A percentile compares a stretch with the other conserved stretches of the same genome.
These are phyloP conservation scores for Adansonia madagascariensis DNA, from an alignment of 441 rosid genomes.

Conservation along the genomic window DNA sequence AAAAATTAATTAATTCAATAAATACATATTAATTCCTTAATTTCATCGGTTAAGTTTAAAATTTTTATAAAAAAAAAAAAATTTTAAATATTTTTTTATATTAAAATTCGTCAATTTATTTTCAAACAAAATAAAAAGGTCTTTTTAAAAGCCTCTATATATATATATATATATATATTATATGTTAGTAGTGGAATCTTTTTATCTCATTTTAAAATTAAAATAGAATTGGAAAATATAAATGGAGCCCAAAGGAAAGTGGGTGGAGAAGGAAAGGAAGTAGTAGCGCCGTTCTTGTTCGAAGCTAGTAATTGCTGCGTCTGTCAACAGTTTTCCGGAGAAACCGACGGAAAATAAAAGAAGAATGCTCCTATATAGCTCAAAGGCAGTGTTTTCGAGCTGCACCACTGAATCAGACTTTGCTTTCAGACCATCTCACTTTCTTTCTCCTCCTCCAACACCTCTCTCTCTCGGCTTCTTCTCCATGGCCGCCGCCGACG, in stretches of 20 bases:
- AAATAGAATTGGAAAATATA: not conserved
- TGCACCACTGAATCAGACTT: not conserved
- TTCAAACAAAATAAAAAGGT: too few species aligned
- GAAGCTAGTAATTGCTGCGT: not conserved
- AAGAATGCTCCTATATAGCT: not conserved
- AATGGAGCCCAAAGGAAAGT: not conserved
- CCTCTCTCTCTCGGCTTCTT: slow-evolving; percentile 1
- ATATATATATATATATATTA: too few species aligned
- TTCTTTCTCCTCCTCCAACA: not conserved
- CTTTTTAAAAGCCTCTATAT: too few species aligned
- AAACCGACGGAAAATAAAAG: not conserved
- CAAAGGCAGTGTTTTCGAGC: slow-evolving; percentile 5
- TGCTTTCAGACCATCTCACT: not conserved
- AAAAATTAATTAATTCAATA: too few species aligned
- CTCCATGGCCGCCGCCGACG: not conserved
- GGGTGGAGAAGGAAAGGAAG: not conserved
- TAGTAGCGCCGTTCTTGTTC: not conserved
- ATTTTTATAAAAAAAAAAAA: too few species aligned
- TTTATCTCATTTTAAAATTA: not conserved
- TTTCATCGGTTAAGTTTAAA: too few species aligned
- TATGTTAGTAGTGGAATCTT: too few species aligned
- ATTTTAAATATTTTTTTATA: too few species aligned
- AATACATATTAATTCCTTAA: too few species aligned
- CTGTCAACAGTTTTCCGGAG: not conserved
- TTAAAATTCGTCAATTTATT: too few species aligned